Conservation (phyloP, 257 asterid species). For the Solanum microdontum region DNA sequence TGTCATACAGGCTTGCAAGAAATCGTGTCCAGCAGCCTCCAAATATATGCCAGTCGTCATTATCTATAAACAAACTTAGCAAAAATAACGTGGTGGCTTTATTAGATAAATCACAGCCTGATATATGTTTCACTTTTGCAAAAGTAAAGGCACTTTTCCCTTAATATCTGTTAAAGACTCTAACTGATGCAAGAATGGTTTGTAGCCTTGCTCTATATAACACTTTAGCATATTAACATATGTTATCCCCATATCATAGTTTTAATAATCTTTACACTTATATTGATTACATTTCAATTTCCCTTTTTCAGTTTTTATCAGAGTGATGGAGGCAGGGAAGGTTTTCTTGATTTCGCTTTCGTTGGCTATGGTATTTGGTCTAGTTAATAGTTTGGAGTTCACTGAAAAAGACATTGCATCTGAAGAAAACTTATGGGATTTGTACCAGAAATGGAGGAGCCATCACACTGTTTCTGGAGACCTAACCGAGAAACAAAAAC, state of each 20-base stretch:
- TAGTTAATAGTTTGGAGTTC: conserved; percentile 49
- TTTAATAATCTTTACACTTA: background rate
- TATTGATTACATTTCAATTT: background rate
- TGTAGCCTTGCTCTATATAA: conserved; percentile 13
- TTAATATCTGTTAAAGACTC: conserved; percentile 16
- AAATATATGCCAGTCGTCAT: conserved; percentile 15
- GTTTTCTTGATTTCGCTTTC: conserved; percentile 19
- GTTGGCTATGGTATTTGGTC: conserved; percentile 19
- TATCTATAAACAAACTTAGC: conserved; percentile 11
- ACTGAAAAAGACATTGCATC: conserved; percentile 60
- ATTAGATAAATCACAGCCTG: background rate
- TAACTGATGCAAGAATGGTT: conserved; percentile 9
- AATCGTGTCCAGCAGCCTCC: conserved; percentile 12
- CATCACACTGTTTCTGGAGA: conserved; percentile 63
- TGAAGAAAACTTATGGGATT: conserved; percentile 69
- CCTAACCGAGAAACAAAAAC: conserved; percentile 45
- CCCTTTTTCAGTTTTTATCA: conserved; percentile 1
- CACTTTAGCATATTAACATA: background rate
- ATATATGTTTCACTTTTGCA: conserved; percentile 18
- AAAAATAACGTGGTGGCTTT: conserved; percentile 19
- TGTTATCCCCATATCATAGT: background rate
- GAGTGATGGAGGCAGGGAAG: conserved; percentile 21
- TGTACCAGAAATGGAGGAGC: conserved; percentile 79
- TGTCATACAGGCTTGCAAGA: conserved; percentile 2
- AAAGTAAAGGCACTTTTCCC: conserved; percentile 6